Conservation (phyloP, 345 rosid species). For the Hibiscus syriacus region DNA sequence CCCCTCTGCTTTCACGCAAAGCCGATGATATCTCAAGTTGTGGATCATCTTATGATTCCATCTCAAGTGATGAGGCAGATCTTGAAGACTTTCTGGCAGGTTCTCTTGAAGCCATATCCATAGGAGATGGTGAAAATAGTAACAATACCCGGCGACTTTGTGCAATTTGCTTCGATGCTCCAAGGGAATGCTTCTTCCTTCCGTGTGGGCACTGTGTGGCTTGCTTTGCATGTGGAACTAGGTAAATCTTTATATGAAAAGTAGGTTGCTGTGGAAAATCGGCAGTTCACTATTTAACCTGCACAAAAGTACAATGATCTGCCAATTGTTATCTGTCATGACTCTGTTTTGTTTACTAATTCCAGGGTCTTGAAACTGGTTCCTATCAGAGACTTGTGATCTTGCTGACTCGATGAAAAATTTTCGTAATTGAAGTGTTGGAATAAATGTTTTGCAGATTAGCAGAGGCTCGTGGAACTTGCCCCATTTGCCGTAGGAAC, state of each 20-base stretch:
- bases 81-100: conserved; percentile 46
- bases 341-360: neutral
- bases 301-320: neutral
- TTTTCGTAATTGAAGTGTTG: neutral
- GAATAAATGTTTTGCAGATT: conserved; percentile 46
- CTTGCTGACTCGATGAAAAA: neutral
- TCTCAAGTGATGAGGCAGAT: conserved; percentile 59
- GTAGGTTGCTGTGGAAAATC: neutral
- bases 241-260: conserved; percentile 35
- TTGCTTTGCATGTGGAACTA: conserved; percentile 83
- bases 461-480: conserved; percentile 65
- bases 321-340: neutral
- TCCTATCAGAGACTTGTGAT: neutral
- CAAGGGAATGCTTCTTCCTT: conserved; percentile 97
- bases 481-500: conserved; percentile 76
- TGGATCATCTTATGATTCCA: conserved; percentile 91
- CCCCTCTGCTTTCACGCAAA: conserved; percentile 71
- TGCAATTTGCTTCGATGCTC: conserved; percentile 96
- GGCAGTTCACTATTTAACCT: neutral
- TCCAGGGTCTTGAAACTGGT: neutral
- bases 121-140: conserved; percentile 49
- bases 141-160: conserved; percentile 82
- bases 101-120: conserved; percentile 32
- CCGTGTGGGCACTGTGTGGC: conserved; percentile 97
- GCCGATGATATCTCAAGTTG: conserved; percentile 87